These are phyloP conservation scores for Colletotrichum tabaci DNA, from an alignment of 2,329 filamentous ascomycete species.

Conservation along the genomic window DNA sequence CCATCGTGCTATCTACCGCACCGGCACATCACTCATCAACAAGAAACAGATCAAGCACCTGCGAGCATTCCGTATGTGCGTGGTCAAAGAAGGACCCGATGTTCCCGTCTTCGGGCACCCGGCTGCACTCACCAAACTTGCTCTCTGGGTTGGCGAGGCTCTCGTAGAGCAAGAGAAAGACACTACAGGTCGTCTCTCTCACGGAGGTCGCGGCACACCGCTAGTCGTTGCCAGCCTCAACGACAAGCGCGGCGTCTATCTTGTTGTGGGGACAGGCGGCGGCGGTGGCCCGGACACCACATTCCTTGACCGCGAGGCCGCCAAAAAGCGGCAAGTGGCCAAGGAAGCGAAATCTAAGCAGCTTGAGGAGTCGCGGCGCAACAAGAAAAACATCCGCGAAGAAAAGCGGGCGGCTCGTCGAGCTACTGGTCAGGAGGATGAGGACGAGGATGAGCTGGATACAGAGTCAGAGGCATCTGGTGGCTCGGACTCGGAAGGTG, in stretches of 20 bases:
- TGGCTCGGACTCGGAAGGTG: constrained; percentile 62
- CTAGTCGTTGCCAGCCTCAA: constrained; percentile 93
- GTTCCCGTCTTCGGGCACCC: constrained; percentile 93
- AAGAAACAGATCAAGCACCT: constrained; percentile 96
- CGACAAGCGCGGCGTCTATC: constrained; percentile 87
- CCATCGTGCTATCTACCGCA: constrained; percentile 92
- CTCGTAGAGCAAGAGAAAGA: constrained; percentile 91
- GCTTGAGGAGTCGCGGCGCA: constrained; percentile 70
- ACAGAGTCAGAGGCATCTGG: constrained; percentile 58
- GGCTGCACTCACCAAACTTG: constrained; percentile 91
- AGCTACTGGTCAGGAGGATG: constrained; percentile 61
- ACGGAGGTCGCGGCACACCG: constrained; percentile 82
- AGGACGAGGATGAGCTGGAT: constrained; percentile 65
- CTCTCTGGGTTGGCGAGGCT: constrained; percentile 94
- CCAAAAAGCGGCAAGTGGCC: constrained; percentile 74
- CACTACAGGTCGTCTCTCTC: constrained; percentile 75
- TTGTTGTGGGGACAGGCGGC: constrained; percentile 93
- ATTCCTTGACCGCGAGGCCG: constrained; percentile 77
- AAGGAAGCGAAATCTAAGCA: constrained; percentile 75
- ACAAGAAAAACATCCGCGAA: constrained; percentile 71
- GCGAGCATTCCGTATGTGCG: constrained; percentile 92
- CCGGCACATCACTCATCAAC: constrained; percentile 89
- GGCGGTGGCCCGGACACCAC: constrained; percentile 83
- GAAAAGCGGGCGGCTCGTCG: constrained; percentile 74
- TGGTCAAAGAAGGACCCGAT: constrained; percentile 95